Conservation (phyloP, 169 alveolate species). For the Plasmodium cynomolgi region DNA sequence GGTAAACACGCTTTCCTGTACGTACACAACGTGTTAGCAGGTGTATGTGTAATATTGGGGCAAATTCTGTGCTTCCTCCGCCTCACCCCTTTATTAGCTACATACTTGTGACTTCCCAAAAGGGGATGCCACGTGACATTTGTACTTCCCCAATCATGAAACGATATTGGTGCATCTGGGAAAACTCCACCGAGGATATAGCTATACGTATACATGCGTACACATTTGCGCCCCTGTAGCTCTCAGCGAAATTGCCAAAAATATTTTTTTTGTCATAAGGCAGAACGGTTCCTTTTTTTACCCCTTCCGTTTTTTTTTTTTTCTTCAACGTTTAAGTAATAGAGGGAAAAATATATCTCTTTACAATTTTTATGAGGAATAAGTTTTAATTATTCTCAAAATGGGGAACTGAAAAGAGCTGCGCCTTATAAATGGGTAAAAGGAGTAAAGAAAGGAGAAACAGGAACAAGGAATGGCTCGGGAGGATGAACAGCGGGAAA, state of each 20-base stretch:
- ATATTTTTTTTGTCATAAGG: background rate
- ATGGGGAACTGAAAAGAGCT: background rate
- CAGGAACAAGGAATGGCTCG: background rate
- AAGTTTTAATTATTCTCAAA: background rate
- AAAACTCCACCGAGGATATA: background rate
- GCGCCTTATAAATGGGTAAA: background rate
- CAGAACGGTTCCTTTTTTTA: background rate
- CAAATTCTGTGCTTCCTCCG: background rate
- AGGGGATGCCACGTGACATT: background rate
- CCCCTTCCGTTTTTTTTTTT: background rate
- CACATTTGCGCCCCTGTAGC: background rate
- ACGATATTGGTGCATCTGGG: background rate
- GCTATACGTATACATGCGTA: background rate
- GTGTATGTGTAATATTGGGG: background rate
- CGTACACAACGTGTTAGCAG: background rate
- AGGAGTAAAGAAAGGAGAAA: background rate
- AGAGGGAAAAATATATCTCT: background rate
- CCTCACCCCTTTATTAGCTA: background rate
- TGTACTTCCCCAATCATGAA: background rate
- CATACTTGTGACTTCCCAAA: background rate
- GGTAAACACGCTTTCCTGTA: background rate
- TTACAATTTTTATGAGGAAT: background rate
- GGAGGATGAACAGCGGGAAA: background rate
- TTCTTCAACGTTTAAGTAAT: background rate
- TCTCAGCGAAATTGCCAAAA: background rate